Base-by-base conservation (phyloP, 495 filamentous ascomycete genomes). In the Cercophora newfieldiana region DNA sequence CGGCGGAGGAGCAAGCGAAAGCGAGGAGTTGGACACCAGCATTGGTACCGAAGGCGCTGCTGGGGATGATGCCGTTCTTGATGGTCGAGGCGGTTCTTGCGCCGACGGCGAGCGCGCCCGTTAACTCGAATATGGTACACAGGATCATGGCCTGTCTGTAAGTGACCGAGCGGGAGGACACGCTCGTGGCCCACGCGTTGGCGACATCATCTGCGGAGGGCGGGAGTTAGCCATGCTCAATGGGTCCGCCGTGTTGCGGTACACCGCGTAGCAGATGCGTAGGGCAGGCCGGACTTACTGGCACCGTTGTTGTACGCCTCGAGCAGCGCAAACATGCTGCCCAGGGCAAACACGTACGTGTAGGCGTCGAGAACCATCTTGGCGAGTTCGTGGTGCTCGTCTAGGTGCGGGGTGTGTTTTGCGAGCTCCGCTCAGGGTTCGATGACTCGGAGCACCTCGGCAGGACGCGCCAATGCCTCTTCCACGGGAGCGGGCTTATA, bases 311-410 rank as follows among this genome's bases (percentile, higher is more conserved):
- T 91, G 80, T 75, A 90, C 64, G 88, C 88, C 81, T 90, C 88
- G 47, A 90, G 82, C 74, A 90, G 79, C 77, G 89, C 88, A 84
- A 93, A 93, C 69, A 91, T 75, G 59, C 87, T 90, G 81, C 86
- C 88, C 67, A 92, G 86, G 70, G 81, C 90, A 69, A 93, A 92
- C 70, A 93, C 79, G 68, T 90, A 91, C 72, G 83, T 82, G 72
- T 86, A 87, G 66, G 88, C 71, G 64, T 83, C 78, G 63, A 88
- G 81, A 54, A 64, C 51, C 75, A 77, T 78, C 22, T 66, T 75
- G 67, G 51, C 65, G 58, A 44, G 54, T 18, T 22, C 30, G 21
- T 21, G 51, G 16, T 25, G 51, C 16, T 55, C 22, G 51, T 26
- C 22, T 10, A 22, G 21, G 12, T 4, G 12, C 21, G 51, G 19